Evolutionary conservation across 345 rosid species (phyloP), one percentile per base, ranked within the genome.

Genomic region (Microthlaspi erraticum): DNA sequence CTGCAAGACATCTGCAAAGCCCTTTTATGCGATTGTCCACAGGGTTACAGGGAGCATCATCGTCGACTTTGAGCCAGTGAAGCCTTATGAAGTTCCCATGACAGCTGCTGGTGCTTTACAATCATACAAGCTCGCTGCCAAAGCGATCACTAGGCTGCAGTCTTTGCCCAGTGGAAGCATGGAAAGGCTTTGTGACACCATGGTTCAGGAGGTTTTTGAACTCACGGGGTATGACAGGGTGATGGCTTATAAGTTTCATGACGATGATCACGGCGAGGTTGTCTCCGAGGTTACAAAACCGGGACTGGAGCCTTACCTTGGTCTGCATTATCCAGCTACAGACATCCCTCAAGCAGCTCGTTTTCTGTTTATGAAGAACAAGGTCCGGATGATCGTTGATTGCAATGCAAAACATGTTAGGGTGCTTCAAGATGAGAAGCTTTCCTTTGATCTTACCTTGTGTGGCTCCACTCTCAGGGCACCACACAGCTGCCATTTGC

Each of bases 261-360:
- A 93, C 18, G 98, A 93, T 77, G 98, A 91, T 76, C 98, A 93
- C 52, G 98, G 98, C 20, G 98, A 93, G 80, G 98, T 93, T 58
- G 73, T 91, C 66, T 83, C 98, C 3, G 98, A 93, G 87, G 72
- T 82, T 20, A 86, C 97, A 17, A 91, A 90, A 81, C 88, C 97
- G 1, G 97, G 90, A 19, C 78, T 88, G 46, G 97, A 93, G 81
- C 97, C 98, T 4, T 93, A 91, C 65, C 83, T 93, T 71, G 98
- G 98, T n/a, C 71, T 93, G 81, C 98, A 93, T 68, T 93, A 93
- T 80, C 98, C 98, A 20, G 98, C 98, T 75, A 91, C 97, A 0
- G 98, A 93, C 65, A 91, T 93, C 54, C 98, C 98, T 64, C 98
- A 93, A 72, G 97, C 98, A 14, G 83, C 97, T 18, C 87, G 98